Percentiles rank a stretch among this genome's conserved stretches.
phyloP scores from a whole-genome alignment of 2,329 filamentous ascomycete species.

The Nigrograna mackinnonii region DNA sequence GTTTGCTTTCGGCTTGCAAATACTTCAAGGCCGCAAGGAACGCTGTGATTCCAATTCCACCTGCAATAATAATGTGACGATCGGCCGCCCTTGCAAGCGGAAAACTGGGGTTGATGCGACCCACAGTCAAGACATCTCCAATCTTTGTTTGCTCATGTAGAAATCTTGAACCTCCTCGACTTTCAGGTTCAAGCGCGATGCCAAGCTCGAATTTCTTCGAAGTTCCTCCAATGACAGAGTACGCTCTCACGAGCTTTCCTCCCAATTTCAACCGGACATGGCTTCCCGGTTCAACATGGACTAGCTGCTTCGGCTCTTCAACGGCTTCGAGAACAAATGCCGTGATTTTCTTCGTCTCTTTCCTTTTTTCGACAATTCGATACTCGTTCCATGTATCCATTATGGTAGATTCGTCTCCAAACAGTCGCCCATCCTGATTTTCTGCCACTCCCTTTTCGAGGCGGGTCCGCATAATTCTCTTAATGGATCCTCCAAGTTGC shows the following conservation, averaged over 20 bases:
- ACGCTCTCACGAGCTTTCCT: constrained; percentile 60
- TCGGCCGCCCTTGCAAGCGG: constrained; percentile 52
- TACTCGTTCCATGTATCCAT: constrained; percentile 42
- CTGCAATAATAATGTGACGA: constrained; percentile 65
- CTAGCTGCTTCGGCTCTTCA: constrained; percentile 28
- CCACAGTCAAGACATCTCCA: constrained; percentile 56
- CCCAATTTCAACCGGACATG: constrained; percentile 63
- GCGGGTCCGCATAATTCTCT: constrained; percentile 34
- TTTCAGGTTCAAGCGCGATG: constrained; percentile 58
- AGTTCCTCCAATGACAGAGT: constrained; percentile 62
- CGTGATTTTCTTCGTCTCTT: constrained; percentile 55
- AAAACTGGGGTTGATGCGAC: constrained; percentile 56
- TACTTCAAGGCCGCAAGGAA: constrained; percentile 57
- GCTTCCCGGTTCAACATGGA: constrained; percentile 49
- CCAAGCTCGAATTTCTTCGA: constrained; percentile 59
- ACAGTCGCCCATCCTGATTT: constrained; percentile 29
- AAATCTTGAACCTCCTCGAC: constrained; percentile 64
- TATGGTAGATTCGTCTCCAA: constrained; percentile 24
- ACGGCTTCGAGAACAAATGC: constrained; percentile 58
- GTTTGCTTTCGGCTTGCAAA: constrained; percentile 35
- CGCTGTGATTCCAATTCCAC: constrained; percentile 69
- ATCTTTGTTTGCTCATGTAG: constrained; percentile 55
- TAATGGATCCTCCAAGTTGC: constrained; percentile 15
- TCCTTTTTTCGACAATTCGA: constrained; percentile 53
- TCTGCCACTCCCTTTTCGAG: constrained; percentile 52